Evolutionary conservation across 2,329 filamentous ascomycete species (phyloP).

Genomic region (Cylindrodendrum hubeiense): DNA sequence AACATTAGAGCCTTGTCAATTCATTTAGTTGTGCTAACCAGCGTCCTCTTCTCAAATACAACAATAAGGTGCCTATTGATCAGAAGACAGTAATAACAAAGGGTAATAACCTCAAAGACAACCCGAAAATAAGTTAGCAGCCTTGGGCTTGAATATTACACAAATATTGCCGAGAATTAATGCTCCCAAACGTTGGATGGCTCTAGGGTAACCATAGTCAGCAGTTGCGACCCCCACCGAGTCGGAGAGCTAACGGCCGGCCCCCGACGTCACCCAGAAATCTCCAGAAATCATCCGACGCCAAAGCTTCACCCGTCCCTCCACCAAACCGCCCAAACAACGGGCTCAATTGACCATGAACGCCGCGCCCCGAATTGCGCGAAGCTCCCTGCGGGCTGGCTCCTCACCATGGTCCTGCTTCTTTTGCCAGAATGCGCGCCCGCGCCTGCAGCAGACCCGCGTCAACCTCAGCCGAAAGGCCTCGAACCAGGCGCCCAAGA

Average conservation of each 20-base stretch:
- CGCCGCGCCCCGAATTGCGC: conserved; percentile 51
- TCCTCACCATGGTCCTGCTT: conserved; percentile 52
- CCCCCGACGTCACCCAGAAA: conserved; percentile 42
- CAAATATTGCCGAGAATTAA: too few relatives aligned
- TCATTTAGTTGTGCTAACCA: too few relatives aligned
- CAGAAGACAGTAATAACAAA: too few relatives aligned
- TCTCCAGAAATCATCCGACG: conserved; percentile 42
- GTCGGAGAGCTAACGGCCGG: conserved; percentile 38
- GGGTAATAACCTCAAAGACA: too few relatives aligned
- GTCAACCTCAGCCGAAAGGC: conserved; percentile 47
- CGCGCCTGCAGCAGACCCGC: conserved; percentile 39
- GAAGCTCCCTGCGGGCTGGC: conserved; percentile 44
- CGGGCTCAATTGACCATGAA: conserved; percentile 53
- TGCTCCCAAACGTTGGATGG: not conserved
- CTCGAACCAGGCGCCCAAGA: conserved; percentile 46
- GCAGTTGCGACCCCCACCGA: conserved; percentile 1
- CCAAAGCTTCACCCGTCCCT: conserved; percentile 29
- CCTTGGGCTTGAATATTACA: too few relatives aligned
- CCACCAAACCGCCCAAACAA: conserved; percentile 17
- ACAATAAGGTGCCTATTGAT: too few relatives aligned
- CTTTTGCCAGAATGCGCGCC: conserved; percentile 52
- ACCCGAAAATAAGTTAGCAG: too few relatives aligned
- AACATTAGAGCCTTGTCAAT: too few relatives aligned
- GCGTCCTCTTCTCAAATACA: too few relatives aligned
- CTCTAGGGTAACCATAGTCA: conserved; percentile 3